A percentile compares a stretch with the other conserved stretches of the same genome.
These are phyloP conservation scores for Cruciata laevipes DNA, from an alignment of 257 asterid species.

Conservation along the genomic window DNA sequence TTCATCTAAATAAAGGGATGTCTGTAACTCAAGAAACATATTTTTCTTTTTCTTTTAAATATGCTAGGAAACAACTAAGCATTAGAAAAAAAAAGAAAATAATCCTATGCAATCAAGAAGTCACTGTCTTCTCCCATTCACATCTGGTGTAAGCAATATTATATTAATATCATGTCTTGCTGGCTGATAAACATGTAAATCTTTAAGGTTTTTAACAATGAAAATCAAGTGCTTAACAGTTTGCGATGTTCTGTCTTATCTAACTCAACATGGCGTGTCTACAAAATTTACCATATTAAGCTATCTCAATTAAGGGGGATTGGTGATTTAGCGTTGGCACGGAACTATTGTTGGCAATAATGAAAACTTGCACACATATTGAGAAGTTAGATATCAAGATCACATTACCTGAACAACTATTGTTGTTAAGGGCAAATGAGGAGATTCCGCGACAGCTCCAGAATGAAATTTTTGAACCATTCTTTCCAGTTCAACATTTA, in stretches of 20 bases:
- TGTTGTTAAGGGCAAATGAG: conserved; percentile 64
- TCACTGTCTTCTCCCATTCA: neutral
- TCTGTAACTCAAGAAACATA: neutral
- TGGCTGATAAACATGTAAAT: neutral
- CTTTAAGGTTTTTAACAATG: neutral
- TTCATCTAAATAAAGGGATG: neutral
- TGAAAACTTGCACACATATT: neutral
- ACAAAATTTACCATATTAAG: neutral
- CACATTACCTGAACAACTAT: conserved; percentile 72
- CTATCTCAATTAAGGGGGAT: neutral
- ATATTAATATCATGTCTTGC: neutral
- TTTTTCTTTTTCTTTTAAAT: neutral
- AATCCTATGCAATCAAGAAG: neutral
- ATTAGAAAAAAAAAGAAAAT: neutral
- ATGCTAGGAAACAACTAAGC: neutral
- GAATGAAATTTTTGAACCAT: conserved; percentile 64
- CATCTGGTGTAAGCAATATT: neutral
- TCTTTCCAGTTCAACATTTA: conserved; percentile 54
- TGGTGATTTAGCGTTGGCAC: neutral
- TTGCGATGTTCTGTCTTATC: neutral
- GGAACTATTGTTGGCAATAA: neutral
- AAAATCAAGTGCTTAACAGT: neutral
- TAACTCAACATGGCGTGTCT: neutral
- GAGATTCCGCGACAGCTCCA: conserved; percentile 52
- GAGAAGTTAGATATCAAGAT: neutral